Percentiles rank a stretch among this genome's conserved stretches.
These are phyloP conservation scores for Dendrostoma leiphaemia DNA, from an alignment of 2,329 filamentous ascomycete species.

Conservation along the genomic window DNA sequence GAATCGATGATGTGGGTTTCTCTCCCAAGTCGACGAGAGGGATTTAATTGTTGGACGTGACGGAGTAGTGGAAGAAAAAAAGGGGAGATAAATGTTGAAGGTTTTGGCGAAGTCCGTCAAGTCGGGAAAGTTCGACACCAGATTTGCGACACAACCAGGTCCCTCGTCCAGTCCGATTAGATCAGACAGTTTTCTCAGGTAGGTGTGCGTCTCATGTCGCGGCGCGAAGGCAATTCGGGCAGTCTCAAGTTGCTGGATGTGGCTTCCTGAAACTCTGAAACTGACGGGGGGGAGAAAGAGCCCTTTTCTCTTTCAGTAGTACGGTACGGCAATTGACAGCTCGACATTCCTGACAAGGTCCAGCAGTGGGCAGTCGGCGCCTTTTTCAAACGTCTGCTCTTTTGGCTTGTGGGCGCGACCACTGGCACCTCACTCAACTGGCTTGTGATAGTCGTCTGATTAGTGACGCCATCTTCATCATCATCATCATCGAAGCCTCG, in stretches of 20 bases:
- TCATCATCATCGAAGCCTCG: too few species aligned
- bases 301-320: too few species aligned
- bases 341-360: too few species aligned
- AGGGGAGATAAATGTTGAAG: neutral
- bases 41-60: neutral
- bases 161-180: too few species aligned
- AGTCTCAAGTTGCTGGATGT: neutral
- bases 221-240: neutral
- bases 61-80: neutral
- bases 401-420: too few species aligned
- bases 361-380: too few species aligned
- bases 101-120: neutral
- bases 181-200: neutral
- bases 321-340: too few species aligned
- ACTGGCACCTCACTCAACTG: too few species aligned
- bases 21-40: neutral
- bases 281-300: too few species aligned
- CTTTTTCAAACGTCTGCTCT: too few species aligned
- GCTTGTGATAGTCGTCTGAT: neutral
- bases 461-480: too few species aligned
- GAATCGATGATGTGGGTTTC: too few species aligned
- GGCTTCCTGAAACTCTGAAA: neutral
- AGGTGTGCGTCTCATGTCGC: neutral
- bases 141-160: neutral
- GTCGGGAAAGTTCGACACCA: neutral